Base-by-base conservation (phyloP, 2,329 filamentous ascomycete species). In the Paecilomyces fulvus region DNA sequence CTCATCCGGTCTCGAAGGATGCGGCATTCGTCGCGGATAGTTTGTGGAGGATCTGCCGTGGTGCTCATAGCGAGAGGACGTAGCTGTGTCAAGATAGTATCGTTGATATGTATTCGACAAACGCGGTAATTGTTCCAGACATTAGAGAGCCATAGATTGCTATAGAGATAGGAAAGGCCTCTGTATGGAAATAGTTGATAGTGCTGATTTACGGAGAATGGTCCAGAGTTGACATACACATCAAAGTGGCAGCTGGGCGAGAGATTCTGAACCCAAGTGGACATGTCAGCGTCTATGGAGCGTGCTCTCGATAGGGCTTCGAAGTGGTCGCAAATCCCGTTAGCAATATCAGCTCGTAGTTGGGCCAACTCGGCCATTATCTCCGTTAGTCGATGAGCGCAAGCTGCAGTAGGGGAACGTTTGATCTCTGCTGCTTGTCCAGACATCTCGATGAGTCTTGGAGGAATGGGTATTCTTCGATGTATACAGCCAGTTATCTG, bases 401-500 rank as follows among this genome's bases (percentile, higher is more conserved):
- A 64, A 7, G 64, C 63, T 20, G 14, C 37, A n/a, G 14, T 43
- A 43, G 37, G 54, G 69, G 65, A 25, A 52, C 58, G 17, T 61
- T 56, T 6, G 67, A 65, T 21, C 65, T 65, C 11, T 61, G 68
- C 64, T 31, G 64, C 62, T 30, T 66, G 56, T 37, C 64, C 66
- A 3, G 67, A 62, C 54, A 68, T 67, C 52, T 72, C 64, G 11
- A 73, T 54, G 30, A 73, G 53, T 11, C 66, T 67, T 8, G 65
- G 55, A 11, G 72, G 70, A 3, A 74, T 64, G 21, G 63, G 62
- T 10, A 57, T 56, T 20, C 62, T 61, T 58, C 63, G 60, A 63
- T 73, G 69, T 43, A 75, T 58, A 56, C 71, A 74, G 55, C 69
- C 69, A 30, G 69, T 66, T 28, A 72, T 66, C 72, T 74, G 56